Percentiles rank a stretch among this genome's conserved stretches.
Conservation (phyloP, 2,329 filamentous ascomycete species). For the Penicillium capsulatum region DNA sequence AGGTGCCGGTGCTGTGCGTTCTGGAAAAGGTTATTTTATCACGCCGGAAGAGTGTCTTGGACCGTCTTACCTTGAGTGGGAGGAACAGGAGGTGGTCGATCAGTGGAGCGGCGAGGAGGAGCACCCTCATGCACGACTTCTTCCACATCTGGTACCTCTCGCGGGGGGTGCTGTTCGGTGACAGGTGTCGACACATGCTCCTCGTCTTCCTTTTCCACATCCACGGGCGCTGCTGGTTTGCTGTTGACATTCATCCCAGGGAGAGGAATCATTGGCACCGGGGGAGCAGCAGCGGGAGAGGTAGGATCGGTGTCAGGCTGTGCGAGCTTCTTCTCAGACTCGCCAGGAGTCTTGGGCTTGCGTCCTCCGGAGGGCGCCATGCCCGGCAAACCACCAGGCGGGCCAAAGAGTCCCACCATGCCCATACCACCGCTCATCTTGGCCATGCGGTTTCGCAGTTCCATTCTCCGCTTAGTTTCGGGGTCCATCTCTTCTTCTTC, state of each 20-base stretch:
- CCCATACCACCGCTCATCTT: constrained; percentile 98
- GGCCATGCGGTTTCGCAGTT: constrained; percentile 90
- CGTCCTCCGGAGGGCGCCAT: constrained; percentile 49
- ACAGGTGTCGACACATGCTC: constrained; percentile 41
- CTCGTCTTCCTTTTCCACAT: constrained; percentile 51
- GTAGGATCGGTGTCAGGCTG: constrained; percentile 33
- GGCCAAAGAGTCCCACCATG: constrained; percentile 89
- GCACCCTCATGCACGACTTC: constrained; percentile 41
- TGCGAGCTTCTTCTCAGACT: constrained; percentile 33
- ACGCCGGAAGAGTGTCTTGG: too few species aligned
- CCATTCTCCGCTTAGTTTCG: constrained; percentile 77
- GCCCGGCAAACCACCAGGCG: constrained; percentile 60
- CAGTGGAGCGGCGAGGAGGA: constrained; percentile 35
- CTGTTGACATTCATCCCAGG: constrained; percentile 61
- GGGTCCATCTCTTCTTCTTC: constrained; percentile 84
- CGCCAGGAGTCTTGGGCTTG: constrained; percentile 47
- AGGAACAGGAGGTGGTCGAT: constrained; percentile 42
- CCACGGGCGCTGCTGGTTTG: constrained; percentile 46
- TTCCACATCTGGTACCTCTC: constrained; percentile 54
- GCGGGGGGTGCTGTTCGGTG: constrained; percentile 40
- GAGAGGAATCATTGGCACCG: constrained; percentile 56
- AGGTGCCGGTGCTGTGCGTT: constrained; percentile 43
- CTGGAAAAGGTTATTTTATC: too few species aligned
- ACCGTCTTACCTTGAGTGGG: constrained; percentile 52
- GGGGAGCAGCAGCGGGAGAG: constrained; percentile 36